phyloP scores from a whole-genome alignment of 768 basidiomycete species.

The Cystobasidium onofrii region DNA sequence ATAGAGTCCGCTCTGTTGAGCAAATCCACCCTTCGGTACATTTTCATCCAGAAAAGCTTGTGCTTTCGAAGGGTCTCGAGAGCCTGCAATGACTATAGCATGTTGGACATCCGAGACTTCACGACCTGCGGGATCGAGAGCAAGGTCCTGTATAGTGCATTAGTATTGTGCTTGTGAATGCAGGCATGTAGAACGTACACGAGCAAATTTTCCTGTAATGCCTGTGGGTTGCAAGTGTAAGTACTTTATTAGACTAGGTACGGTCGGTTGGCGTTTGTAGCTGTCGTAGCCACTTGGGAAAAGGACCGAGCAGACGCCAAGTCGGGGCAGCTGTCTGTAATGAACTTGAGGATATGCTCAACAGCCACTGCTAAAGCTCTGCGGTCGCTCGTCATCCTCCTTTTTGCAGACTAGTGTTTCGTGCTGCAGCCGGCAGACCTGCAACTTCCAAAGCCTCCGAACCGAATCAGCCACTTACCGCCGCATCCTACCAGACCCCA shows the following conservation, averaged over 20 bases:
- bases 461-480: constrained; percentile 2
- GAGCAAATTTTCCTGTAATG: constrained; percentile 24
- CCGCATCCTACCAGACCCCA: constrained; percentile 31
- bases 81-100: constrained; percentile 43
- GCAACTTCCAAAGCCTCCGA: too few relatives aligned
- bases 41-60: constrained; percentile 40
- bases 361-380: too few relatives aligned
- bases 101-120: constrained; percentile 42
- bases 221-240: too few relatives aligned
- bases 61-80: constrained; percentile 41
- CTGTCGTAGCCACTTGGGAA: too few relatives aligned
- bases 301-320: too few relatives aligned
- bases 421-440: too few relatives aligned
- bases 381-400: too few relatives aligned
- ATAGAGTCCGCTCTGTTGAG: constrained; percentile 39
- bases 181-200: neutral
- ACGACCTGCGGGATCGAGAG: constrained; percentile 37
- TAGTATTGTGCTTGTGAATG: neutral
- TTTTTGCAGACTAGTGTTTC: too few relatives aligned
- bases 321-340: too few relatives aligned
- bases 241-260: too few relatives aligned
- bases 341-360: too few relatives aligned
- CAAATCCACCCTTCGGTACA: constrained; percentile 40
- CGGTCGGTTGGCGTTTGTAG: too few relatives aligned
- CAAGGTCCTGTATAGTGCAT: constrained; percentile 42